Conservation (phyloP, 2,329 filamentous ascomycete species). For the Cordyceps cateniannulata region DNA sequence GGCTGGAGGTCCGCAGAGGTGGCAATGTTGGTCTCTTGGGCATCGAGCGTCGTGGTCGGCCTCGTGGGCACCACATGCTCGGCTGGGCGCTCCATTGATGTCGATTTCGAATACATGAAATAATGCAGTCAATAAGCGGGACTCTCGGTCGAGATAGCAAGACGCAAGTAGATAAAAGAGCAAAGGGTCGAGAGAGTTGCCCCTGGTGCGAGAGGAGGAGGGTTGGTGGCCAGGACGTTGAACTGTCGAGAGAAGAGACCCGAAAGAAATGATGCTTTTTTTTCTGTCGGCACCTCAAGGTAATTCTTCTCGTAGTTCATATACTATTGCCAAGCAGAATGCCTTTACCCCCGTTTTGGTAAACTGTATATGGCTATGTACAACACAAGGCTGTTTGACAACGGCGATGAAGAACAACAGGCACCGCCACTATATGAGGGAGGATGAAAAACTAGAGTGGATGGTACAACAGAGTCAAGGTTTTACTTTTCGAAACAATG, state of each 20-base stretch:
- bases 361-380: background rate
- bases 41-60: background rate
- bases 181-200: background rate
- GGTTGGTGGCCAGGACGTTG: background rate
- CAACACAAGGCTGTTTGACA: background rate
- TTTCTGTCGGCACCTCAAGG: background rate
- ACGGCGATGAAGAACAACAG: background rate
- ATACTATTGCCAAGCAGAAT: background rate
- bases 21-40: slow-evolving; percentile 6
- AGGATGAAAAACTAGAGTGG: background rate
- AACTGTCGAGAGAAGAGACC: background rate
- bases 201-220: background rate
- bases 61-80: background rate
- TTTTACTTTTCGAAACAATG: slow-evolving; percentile 5
- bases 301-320: background rate
- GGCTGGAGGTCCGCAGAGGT: slow-evolving; percentile 3
- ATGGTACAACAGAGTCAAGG: background rate
- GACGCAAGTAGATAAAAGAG: too few species aligned
- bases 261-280: background rate
- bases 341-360: background rate
- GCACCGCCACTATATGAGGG: background rate
- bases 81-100: slow-evolving; percentile 6
- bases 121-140: too few species aligned
- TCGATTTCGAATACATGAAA: background rate
- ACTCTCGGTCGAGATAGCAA: too few species aligned